Evolutionary conservation across 2,329 filamentous ascomycete genomes (phyloP).

Genomic region (Fusarium setosum): DNA sequence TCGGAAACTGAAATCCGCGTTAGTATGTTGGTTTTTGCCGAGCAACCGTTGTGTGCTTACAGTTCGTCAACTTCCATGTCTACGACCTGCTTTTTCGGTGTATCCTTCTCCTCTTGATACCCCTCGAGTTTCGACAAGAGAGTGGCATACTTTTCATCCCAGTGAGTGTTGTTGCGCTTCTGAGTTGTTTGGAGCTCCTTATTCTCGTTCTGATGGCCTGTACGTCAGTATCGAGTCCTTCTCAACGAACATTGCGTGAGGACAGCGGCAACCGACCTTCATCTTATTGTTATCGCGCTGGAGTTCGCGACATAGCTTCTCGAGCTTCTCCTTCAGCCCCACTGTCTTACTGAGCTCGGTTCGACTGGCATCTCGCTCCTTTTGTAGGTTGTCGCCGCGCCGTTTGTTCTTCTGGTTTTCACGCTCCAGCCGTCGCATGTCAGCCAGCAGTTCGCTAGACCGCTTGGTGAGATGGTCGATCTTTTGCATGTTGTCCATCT

Average conservation of each 20-base stretch:
- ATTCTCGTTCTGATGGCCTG: constrained; percentile 79
- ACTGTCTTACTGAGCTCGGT: constrained; percentile 91
- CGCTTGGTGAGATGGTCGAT: constrained; percentile 91
- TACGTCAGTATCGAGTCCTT: constrained; percentile 37
- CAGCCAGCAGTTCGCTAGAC: constrained; percentile 89
- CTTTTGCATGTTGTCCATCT: constrained; percentile 92
- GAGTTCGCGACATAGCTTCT: constrained; percentile 94
- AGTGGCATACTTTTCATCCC: constrained; percentile 86
- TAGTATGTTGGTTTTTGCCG: background rate
- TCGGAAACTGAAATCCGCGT: constrained; percentile 72
- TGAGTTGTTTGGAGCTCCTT: constrained; percentile 90
- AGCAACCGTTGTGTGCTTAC: constrained; percentile 60
- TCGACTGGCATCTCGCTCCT: constrained; percentile 92
- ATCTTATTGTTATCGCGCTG: constrained; percentile 98
- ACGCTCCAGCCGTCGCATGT: constrained; percentile 95
- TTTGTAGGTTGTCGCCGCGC: constrained; percentile 91
- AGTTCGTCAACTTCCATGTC: constrained; percentile 91
- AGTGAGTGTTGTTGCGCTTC: constrained; percentile 82
- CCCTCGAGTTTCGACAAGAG: constrained; percentile 88
- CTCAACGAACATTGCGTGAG: background rate
- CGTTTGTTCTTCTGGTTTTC: constrained; percentile 98
- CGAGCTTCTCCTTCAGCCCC: constrained; percentile 93
- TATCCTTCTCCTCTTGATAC: constrained; percentile 87
- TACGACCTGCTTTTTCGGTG: constrained; percentile 81
- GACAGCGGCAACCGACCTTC: constrained; percentile 72